Evolutionary conservation across 768 basidiomycete species (phyloP), one percentile per base, ranked within the genome.

Genomic region (Amanita exitialis): DNA sequence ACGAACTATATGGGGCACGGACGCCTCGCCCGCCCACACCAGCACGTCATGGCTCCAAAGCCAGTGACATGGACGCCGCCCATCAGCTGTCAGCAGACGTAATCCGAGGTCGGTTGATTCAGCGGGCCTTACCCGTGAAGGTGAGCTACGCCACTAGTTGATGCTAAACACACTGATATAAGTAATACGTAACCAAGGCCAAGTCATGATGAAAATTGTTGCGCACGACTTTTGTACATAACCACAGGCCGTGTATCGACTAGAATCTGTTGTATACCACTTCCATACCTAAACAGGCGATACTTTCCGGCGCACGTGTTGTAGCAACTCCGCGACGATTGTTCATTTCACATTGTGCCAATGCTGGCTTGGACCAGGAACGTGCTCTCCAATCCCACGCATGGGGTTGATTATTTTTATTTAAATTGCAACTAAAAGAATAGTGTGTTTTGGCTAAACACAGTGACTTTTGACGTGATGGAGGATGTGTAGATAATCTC

Each of bases 1-100:
- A 66, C 32, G 63, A 63, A 45, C 49, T 65, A 7, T 66, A 68
- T 43, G 56, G 51, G 39, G 54, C 59, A 44, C 56, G 58, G 10
- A 47, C 57, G 36, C 51, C 56, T 32, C 49, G 51, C 9, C 56
- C 60, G 13, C 59, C 64, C 16, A 54, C 59, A 8, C 60, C 61
- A 20, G 27, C 30, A 34, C 28, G 20, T 5, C 38, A 9, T 13
- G 12, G 39, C 39, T 43, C 49, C 21, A 36, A 51, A 27, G 18
- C 18, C 3, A 27, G 18, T 12, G 18, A 34, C 8, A 38, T n/a
- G 25, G 49, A 51, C 34, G 12, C 35, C n/a, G 28, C 27, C 21
- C 13, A 42, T 20, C 28, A 42, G 13, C 8, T 39, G n/a, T 32
- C 35, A 3, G 47, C 5, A 23, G 48, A 49, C 10, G 16, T 35